Conservation (phyloP, 768 basidiomycete genomes). For the Serpula lacrymans region DNA sequence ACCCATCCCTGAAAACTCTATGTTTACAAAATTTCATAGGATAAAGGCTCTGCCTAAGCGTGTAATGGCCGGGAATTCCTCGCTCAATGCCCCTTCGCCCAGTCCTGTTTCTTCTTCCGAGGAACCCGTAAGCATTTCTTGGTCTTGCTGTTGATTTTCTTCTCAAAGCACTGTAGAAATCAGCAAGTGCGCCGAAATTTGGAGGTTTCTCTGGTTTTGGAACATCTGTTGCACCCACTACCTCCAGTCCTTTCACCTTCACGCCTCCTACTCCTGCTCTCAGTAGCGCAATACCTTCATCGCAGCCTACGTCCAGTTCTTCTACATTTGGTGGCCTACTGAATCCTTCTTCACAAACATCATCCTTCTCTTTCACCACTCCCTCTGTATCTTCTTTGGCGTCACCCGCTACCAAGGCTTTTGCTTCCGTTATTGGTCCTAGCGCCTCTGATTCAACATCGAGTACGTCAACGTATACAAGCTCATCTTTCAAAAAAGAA, state of each 20-base stretch:
- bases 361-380: constrained; percentile 9
- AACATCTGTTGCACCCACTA: constrained; percentile 21
- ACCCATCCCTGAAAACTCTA: background rate
- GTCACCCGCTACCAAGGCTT: constrained; percentile 49
- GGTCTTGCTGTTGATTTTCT: constrained; percentile 10
- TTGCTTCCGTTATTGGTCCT: constrained; percentile 27
- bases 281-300: constrained; percentile 12
- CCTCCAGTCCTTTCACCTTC: constrained; percentile 40
- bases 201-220: constrained; percentile 54
- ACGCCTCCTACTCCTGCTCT: constrained; percentile 22
- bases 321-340: constrained; percentile 8
- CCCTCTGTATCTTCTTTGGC: constrained; percentile 30
- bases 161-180: constrained; percentile 12
- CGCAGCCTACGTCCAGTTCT: constrained; percentile 12
- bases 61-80: constrained; percentile 20
- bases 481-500: constrained; percentile 20
- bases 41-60: constrained; percentile 66
- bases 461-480: constrained; percentile 14
- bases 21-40: constrained; percentile 35
- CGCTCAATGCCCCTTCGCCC: constrained; percentile 24
- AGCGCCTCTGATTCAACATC: constrained; percentile 11
- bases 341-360: constrained; percentile 11
- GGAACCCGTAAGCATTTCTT: constrained; percentile 22
- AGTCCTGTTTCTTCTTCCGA: constrained; percentile 18
- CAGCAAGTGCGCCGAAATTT: constrained; percentile 42